These are phyloP conservation scores for Lachnellula occidentalis DNA, from an alignment of 2,329 filamentous ascomycete genomes.

Conservation along the genomic window DNA sequence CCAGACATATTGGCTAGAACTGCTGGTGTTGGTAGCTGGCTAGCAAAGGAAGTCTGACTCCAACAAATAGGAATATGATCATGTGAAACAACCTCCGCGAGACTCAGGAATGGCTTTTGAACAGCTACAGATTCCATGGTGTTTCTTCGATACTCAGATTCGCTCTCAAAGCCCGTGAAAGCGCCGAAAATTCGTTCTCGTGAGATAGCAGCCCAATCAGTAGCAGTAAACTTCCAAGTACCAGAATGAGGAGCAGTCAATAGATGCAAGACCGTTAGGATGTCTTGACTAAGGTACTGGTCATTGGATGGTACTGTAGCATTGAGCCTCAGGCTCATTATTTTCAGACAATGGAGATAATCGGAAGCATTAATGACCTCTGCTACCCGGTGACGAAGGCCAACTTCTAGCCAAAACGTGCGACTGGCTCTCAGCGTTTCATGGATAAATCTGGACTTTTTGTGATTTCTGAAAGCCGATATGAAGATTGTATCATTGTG, in stretches of 20 bases:
- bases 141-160: constrained; percentile 11
- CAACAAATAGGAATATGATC: constrained; percentile 19
- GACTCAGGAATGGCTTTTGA: constrained; percentile 1
- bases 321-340: constrained; percentile 3
- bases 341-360: constrained; percentile 21
- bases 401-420: constrained; percentile 18
- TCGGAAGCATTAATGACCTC: constrained; percentile 7
- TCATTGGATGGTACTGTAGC: not conserved
- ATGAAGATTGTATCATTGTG: constrained; percentile 22
- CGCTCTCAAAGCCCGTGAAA: constrained; percentile 5
- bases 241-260: constrained; percentile 9
- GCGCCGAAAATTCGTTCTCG: constrained; percentile 13
- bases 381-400: constrained; percentile 13
- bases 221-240: not conserved
- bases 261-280: constrained; percentile 10
- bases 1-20: constrained; percentile 2
- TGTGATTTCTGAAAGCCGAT: constrained; percentile 24
- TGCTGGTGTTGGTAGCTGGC: constrained; percentile 12
- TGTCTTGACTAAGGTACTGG: constrained; percentile 6
- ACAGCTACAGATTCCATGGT: constrained; percentile 14
- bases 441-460: constrained; percentile 22
- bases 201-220: constrained; percentile 11
- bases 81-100: constrained; percentile 15
- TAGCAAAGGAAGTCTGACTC: constrained; percentile 22
- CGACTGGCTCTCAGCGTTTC: constrained; percentile 7